These are phyloP conservation scores for Didymella segeticola DNA, from an alignment of 2,329 filamentous ascomycete genomes.

Conservation along the genomic window DNA sequence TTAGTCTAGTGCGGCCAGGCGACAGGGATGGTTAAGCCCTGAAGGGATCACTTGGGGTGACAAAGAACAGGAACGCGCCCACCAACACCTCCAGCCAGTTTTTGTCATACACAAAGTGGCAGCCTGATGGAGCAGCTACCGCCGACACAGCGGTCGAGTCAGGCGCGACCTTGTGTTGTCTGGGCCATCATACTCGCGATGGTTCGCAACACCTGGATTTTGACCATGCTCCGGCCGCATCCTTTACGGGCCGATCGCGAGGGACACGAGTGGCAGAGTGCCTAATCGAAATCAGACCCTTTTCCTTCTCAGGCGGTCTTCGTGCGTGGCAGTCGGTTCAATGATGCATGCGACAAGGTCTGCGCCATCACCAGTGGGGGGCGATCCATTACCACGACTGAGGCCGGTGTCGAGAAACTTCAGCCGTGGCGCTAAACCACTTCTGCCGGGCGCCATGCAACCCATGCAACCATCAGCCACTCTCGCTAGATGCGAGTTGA, in stretches of 20 bases:
- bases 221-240: conserved; percentile 9
- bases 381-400: conserved; percentile 13
- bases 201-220: conserved; percentile 2
- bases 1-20: conserved; percentile 13
- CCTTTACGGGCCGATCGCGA: conserved; percentile 13
- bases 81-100: conserved; percentile 4
- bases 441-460: conserved; percentile 13
- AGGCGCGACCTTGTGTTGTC: background rate
- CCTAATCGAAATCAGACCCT: background rate
- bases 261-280: background rate
- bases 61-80: conserved; percentile 13
- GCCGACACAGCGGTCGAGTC: background rate
- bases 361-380: conserved; percentile 16
- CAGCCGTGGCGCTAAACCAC: conserved; percentile 17
- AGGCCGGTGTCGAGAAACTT: conserved; percentile 16
- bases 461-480: conserved; percentile 30
- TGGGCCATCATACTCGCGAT: background rate
- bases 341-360: conserved; percentile 15
- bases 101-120: conserved; percentile 1
- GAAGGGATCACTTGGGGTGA: conserved; percentile 13
- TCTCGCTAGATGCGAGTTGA: conserved; percentile 12
- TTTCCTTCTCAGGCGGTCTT: conserved; percentile 2
- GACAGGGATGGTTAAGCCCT: conserved; percentile 14
- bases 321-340: conserved; percentile 10
- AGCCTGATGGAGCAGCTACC: background rate